Base-by-base conservation (phyloP, 805 yeast species). In the Hanseniaspora jakobsenii region DNA sequence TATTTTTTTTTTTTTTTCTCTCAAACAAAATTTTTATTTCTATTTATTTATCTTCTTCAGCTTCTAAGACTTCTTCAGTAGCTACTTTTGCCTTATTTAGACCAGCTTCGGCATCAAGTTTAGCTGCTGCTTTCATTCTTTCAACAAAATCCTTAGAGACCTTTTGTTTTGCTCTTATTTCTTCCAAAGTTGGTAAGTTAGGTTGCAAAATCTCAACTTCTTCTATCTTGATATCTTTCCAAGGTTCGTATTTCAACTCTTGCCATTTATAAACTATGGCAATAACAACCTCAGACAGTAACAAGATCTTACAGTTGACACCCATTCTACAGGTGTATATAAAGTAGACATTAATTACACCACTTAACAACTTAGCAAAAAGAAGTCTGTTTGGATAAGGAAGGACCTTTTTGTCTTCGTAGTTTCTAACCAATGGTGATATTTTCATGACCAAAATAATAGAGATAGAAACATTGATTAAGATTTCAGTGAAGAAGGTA, bases 261-360 rank as follows among this genome's bases (percentile, higher is more conserved):
- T 70, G 71, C 67, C 64, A 64, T 49, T 64, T 66, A 40, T 65
- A 57, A 19, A 66, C 67, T 50, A 60, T 64, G 3, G 69, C 66
- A 52, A 66, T 63, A 44, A 66, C 41, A 42, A 66, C 69, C 46
- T 66, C 70, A 38, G 64, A 64, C 41, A 66, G 60, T 2, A 69
- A 64, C 49, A 64, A 64, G 35, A 66, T 56, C 37, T 65, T 66
- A 52, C 64, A 66, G 4, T 61, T 59, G 65, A 65, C 61, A 1
- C 69, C 67, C 45, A 61, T 58, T 38, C 60, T 53, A 3, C 68
- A 67, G 54, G 63, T 63, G 51, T 63, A 68, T 2, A 68, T 69
- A 12, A 66, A 69, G 2, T 67, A 61, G 12, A 36, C 23, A 29
- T 32, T 35, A 24, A 32, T 45, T 3, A 32, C 16, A 18, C 35